Conservation (phyloP, 176 grass and related monocot species). For the Eleusine coracana region DNA sequence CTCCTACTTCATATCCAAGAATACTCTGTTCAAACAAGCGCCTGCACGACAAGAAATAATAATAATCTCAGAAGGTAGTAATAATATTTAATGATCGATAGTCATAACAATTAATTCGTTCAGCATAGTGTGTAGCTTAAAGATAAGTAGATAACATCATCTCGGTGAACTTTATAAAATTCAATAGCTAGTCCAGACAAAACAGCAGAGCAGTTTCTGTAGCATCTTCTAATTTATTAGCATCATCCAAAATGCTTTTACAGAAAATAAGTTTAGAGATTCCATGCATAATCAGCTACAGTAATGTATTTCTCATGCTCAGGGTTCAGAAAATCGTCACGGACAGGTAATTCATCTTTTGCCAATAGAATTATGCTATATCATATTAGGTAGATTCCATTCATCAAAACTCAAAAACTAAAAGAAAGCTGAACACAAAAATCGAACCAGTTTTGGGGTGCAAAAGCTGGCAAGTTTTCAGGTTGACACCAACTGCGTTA, state of each 20-base stretch:
- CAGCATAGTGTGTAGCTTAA: constrained; percentile 1
- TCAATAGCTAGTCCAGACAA: not conserved
- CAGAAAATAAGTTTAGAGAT: not conserved
- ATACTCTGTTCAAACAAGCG: constrained; percentile 50
- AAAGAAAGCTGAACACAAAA: not conserved
- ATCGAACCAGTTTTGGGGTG: not conserved
- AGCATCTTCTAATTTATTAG: not conserved
- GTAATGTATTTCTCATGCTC: not conserved
- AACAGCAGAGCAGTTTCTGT: not conserved
- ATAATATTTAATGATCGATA: not conserved
- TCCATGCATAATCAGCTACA: not conserved
- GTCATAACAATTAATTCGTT: not conserved
- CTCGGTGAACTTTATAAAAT: not conserved
- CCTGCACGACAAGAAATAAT: constrained; percentile 41
- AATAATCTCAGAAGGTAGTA: not conserved
- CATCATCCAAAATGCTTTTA: constrained; percentile 1
- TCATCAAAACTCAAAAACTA: not conserved
- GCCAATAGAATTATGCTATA: not conserved
- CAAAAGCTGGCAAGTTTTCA: not conserved
- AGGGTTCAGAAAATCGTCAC: not conserved
- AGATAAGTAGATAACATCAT: not conserved
- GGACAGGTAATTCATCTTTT: not conserved
- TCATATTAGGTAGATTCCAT: not conserved
- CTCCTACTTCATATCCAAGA: constrained; percentile 45
- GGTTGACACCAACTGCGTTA: not conserved